phyloP scores from a whole-genome alignment of 2,329 filamentous ascomycete species.

The Simplicillium aogashimaense region DNA sequence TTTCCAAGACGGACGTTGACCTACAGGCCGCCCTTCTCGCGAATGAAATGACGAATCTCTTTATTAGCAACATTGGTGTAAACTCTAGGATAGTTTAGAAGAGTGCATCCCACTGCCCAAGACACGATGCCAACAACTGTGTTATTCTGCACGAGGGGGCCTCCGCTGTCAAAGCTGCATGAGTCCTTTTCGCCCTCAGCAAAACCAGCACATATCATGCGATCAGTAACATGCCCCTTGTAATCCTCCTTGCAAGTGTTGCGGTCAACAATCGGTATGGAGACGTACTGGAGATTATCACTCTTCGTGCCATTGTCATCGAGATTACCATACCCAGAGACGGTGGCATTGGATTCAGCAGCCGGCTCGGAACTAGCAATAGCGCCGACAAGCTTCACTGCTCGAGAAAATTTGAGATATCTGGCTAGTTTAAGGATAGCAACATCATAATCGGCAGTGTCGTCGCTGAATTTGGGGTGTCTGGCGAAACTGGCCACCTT shows the following conservation, averaged over 20 bases:
- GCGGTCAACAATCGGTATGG: slow-evolving; percentile 18
- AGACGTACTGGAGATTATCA: slow-evolving; percentile 17
- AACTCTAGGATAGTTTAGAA: slow-evolving; percentile 15
- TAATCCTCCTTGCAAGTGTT: slow-evolving; percentile 15
- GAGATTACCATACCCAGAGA: neutral
- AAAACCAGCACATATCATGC: slow-evolving; percentile 22
- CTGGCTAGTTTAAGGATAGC: neutral
- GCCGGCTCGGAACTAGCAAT: neutral
- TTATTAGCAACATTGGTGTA: slow-evolving; percentile 16
- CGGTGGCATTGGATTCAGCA: neutral
- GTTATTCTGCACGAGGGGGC: slow-evolving; percentile 16
- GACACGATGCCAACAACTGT: slow-evolving; percentile 18
- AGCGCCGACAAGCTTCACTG: neutral
- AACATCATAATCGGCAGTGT: neutral
- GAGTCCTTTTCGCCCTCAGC: slow-evolving; percentile 17
- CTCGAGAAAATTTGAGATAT: neutral
- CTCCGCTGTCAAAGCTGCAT: slow-evolving; percentile 21
- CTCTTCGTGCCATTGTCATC: slow-evolving; percentile 3
- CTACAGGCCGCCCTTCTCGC: slow-evolving; percentile 3
- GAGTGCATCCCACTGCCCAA: slow-evolving; percentile 19
- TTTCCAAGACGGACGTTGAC: too few relatives aligned
- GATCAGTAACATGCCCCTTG: slow-evolving; percentile 8
- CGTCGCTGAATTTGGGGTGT: neutral
- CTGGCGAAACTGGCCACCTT: neutral
- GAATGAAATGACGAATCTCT: slow-evolving; percentile 14